Evolutionary conservation across 2,329 filamentous ascomycete species (phyloP), one percentile per base, ranked within the genome.

Genomic region (Penicillium brevicompactum): DNA sequence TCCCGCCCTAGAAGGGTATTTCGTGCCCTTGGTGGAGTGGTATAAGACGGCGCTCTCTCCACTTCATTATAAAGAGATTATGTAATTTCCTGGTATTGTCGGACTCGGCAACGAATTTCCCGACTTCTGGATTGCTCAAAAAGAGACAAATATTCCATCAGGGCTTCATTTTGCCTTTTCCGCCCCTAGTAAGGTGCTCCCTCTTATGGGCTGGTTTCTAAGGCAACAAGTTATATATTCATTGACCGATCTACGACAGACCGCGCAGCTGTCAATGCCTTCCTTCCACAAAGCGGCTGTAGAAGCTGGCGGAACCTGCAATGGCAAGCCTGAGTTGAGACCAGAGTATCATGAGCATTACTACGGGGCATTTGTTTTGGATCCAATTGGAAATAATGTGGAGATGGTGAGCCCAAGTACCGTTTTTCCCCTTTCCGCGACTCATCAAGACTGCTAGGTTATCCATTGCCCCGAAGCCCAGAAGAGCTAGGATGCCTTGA

Each of bases 351-450:
- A 73, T 43, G 63, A 74, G 13, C 70, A 71, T 5, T 84, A 83
- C 64, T 84, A 82, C 49, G 81, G 66, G 1, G 79, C 80, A 0
- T 84, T 80, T 68, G 72, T 83, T 5, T 64, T 75, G 40, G 81
- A 83, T 61, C 79, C 80, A 1, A 67, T 73, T 3, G 81, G 81
- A 0, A 83, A 83, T 61, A 84, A 84, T 59, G 75, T 83, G 43
- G 82, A 84, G 67, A 74, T 64, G 54, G 62, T 63, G 32, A 53
- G 59, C 58, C 21, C 43, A 45, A 45, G 43, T 45, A 45, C 22
- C 43, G 22, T 22, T n/a, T 24, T 45, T 45, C 42, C 40, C 16
- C 7, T 27, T 45, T 45, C 43, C 43, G 10, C 27, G 21, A 24
- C 43, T 45, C 27, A 45, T 45, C 43, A n/a, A n/a, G 22, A 24